Evolutionary conservation across 164 flowering plant genomes (phyloP), one percentile per base, ranked within the genome.

Genomic region (Stephania japonica): DNA sequence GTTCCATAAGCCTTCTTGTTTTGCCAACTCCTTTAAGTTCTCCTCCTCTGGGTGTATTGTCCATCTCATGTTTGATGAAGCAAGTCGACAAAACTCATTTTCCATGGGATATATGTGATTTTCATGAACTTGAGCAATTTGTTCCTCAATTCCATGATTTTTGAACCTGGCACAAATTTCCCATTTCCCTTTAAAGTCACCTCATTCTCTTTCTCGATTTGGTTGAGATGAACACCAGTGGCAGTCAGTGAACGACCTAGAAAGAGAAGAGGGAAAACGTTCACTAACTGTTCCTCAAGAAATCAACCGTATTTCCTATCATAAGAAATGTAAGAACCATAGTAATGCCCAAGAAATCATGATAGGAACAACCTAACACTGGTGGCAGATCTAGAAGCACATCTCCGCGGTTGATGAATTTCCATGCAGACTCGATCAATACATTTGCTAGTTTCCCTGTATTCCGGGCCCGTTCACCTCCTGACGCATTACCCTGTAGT

Each of bases 401-500:
- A 75, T 89, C 80, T 56, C 81, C 73, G 50, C 79, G 79, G 65
- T 83, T 76, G 74, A 93, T 87, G 81, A 84, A 87, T 75, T 71
- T 80, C 87, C 89, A 86, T 19, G 97, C 97, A 79, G 74, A 61
- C 70, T 86, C 90, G 69, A 93, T 83, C 63, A 93, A 74, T 74
- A 25, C 75, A 85, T 88, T 83, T 72, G 87, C 89, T 56, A 78
- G 70, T 77, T 50, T 76, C 71, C 90, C 96, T 12, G 89, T 67
- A 76, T 76, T 14, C 56, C 78, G 84, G 67, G 99, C 98, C 67
- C 97, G 89, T 75, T 89, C 85, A 80, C 99, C 99, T 70, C 93
- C 99, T 41, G 99, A 93, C 73, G 99, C 99, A 92, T 91, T 96
- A 59, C 99, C 99, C 99, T 96, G 72, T 38, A 76, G 63, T 73